These are phyloP conservation scores for Chlamydomonas sp. DNA, from an alignment of 139 green algal species.

Conservation along the genomic window DNA sequence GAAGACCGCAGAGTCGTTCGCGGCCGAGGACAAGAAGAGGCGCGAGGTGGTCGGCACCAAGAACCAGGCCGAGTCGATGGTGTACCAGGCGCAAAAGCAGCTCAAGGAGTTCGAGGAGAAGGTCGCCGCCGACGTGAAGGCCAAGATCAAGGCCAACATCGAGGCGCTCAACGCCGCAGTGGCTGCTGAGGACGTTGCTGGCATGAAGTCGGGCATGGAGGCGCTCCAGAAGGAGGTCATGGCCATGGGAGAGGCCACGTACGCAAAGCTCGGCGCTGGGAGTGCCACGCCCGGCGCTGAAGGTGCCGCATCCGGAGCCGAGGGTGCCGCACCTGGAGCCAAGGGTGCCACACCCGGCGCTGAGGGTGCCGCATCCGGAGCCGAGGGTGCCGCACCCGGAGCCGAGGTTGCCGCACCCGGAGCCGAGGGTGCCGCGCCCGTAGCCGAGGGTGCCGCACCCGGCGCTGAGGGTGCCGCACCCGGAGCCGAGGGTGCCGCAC, in stretches of 20 bases:
- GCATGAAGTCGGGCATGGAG: conserved; percentile 87
- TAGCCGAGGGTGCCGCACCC: too few species aligned
- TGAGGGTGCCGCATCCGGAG: too few species aligned
- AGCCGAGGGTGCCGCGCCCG: too few species aligned
- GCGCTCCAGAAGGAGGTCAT: conserved; percentile 88
- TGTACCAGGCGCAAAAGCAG: conserved; percentile 98
- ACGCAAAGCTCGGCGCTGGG: too few species aligned
- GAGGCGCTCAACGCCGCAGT: conserved; percentile 59
- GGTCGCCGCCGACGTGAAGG: conserved; percentile 24
- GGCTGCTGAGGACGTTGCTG: conserved; percentile 52
- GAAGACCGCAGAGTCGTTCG: conserved; percentile 82
- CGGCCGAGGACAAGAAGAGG: conserved; percentile 81
- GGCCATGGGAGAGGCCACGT: conserved; percentile 86
- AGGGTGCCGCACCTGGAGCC: too few species aligned
- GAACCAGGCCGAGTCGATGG: conserved; percentile 87
- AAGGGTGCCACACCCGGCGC: too few species aligned
- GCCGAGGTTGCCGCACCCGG: too few species aligned
- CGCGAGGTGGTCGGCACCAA: conserved; percentile 89
- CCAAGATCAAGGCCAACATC: conserved; percentile 83
- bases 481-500: too few species aligned
- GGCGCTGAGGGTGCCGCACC: too few species aligned
- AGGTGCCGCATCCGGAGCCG: too few species aligned
- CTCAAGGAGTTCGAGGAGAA: conserved; percentile 96
- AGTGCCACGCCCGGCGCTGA: too few species aligned
- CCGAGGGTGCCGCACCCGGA: too few species aligned